Base-by-base conservation (phyloP, 352 stramenopile species). In the Globisporangium rhizosaccharum region DNA sequence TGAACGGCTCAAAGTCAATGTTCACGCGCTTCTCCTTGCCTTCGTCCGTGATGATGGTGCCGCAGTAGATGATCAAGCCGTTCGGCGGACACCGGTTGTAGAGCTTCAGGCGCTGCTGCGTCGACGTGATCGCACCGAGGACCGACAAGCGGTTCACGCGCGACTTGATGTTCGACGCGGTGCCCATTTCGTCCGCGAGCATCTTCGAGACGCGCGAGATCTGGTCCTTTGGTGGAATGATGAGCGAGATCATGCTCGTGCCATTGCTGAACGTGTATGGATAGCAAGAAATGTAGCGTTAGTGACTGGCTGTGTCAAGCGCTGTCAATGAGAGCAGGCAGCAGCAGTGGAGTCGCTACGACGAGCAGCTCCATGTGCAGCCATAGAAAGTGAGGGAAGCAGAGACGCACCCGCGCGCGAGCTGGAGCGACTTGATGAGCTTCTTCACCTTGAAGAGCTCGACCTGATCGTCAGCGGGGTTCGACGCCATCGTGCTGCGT, bases 381-480 rank as follows among this genome's bases (percentile, higher is more conserved):
- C 18, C 17, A 9, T 30, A 46, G 18, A 20, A 14, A 44, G 36
- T 39, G 28, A 45, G 44, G 5, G 41, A n/a, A 15, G 14, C 5
- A 14, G 0, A 15, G 23, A 93, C 81, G 66, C 88, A 90, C 68
- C 84, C 87, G 47, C 82, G 72, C 46, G 86, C 86, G 45, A 76
- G 76, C 65, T 94, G 79, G 20, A 99, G 91, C 61, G 94, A 99
- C 77, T 99, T 99, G 76, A 99, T 99, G 37, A 99, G 90, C 87
- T 99, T 99, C 87, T 99, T 99, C 37, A 99, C 94, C 80, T 99
- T 99, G 88, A 98, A 99, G 63, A 99, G 98, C 78, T 99, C 96
- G 59, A 99, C 97, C 77, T 99, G 96, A 52, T 94, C 86, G 57
- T 98, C 91, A 52, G 86, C 78, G 56, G 59, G 50, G 62, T 65